Percentiles rank a stretch among this genome's conserved stretches.
These are phyloP conservation scores for Eimeria acervulina DNA, from an alignment of 169 alveolate genomes.

Conservation along the genomic window DNA sequence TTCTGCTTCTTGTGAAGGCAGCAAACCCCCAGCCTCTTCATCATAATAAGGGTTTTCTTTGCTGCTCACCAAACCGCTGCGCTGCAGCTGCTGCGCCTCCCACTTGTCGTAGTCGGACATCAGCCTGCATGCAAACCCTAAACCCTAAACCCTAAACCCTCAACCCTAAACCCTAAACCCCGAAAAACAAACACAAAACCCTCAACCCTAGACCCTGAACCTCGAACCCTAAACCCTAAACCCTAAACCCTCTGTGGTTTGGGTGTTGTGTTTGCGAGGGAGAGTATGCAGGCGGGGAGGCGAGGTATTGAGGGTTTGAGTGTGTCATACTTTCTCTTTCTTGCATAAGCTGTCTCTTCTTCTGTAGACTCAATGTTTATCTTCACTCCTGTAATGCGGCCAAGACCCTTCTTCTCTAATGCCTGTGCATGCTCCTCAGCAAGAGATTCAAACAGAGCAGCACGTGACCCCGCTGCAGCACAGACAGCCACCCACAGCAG, in stretches of 20 bases:
- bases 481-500: neutral
- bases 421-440: constrained; percentile 66
- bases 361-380: constrained; percentile 16
- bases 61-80: constrained; percentile 76
- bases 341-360: constrained; percentile 41
- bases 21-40: constrained; percentile 72
- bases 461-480: constrained; percentile 21
- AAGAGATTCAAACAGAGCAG: constrained; percentile 49
- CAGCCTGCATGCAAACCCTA: constrained; percentile 20
- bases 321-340: constrained; percentile 69
- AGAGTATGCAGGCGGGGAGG: too few relatives aligned
- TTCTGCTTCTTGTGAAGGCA: constrained; percentile 72
- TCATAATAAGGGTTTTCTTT: constrained; percentile 70
- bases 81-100: constrained; percentile 85
- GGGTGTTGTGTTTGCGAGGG: too few relatives aligned
- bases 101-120: constrained; percentile 85
- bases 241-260: too few relatives aligned
- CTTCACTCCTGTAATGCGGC: constrained; percentile 75
- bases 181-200: too few relatives aligned
- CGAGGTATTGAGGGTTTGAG: too few relatives aligned
- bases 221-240: too few relatives aligned
- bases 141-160: constrained; percentile 1
- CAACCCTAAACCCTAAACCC: neutral
- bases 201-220: neutral
- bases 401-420: constrained; percentile 66